Base-by-base conservation (phyloP, 2,329 filamentous ascomycete genomes). In the Colletotrichum falcatum region DNA sequence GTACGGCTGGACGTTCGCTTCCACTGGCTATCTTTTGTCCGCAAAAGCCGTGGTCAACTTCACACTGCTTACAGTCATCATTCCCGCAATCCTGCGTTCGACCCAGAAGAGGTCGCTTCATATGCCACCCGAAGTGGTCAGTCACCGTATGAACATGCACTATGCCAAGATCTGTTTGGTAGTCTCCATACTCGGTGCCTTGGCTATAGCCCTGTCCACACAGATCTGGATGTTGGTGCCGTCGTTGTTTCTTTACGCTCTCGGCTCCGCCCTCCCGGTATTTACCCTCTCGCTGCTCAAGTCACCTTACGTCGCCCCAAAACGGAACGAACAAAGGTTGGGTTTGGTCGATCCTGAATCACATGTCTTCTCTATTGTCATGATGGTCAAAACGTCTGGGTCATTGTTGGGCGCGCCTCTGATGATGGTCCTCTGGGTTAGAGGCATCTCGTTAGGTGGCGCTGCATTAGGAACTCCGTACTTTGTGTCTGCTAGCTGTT, bases 31-130 rank as follows among this genome's bases (percentile, higher is more conserved):
- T 62, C 77, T 87, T 3, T 76, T 86, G 11, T 85, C 84, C 0
- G 79, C 76, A 4, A 87, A 86, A 70, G 85, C 84, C 2, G 74
- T 85, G 4, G 80, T 86, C 54, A 86, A 86, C 73, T 85, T 86
- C 51, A 73, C 80, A 0, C 73, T 86, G 1, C 77, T 87, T 4
- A 82, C 80, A 0, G 62, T 83, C 2, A 68, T 85, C 0, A 77
- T 86, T 11, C 85, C 84, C 2, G 75, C 75, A 2, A 60, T 83
- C 26, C 74, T 86, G 2, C 75, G 77, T 6, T 69, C 66, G 11
- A 44, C 37, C n/a, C 64, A 55, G 6, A 28, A 37, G 14, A 46
- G 5, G n/a, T 44, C 54, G 28, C 67, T 70, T 9, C 62, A 68
- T 26, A 46, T 62, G 28, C 73, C 75, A 1, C 73, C 74, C 12